Conservation (phyloP, 179 eudicot genomes). For the Monotropa hypopitys region DNA sequence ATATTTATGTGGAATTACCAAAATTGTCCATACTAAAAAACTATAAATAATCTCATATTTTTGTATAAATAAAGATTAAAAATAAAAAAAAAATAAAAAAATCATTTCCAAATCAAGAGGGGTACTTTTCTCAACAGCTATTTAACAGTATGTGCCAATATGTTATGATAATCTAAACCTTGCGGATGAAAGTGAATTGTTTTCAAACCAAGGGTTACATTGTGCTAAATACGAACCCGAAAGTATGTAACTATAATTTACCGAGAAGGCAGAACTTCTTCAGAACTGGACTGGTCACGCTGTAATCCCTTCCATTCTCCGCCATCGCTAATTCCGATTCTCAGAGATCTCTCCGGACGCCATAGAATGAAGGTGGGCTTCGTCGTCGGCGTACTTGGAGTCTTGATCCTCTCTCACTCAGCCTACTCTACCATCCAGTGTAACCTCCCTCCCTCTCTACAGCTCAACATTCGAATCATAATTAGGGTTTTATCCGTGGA, state of each 20-base stretch:
- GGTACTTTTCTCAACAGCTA: too few relatives aligned
- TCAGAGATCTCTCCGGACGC: slow-evolving; percentile 12
- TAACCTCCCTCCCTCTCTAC: slow-evolving; percentile 11
- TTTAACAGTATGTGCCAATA: too few relatives aligned
- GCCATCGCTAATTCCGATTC: not conserved
- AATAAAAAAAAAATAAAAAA: not conserved
- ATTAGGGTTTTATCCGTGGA: not conserved
- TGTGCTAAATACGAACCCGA: not conserved
- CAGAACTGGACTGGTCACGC: too few relatives aligned
- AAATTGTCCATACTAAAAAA: too few relatives aligned
- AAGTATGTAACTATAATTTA: too few relatives aligned
- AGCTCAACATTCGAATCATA: not conserved
- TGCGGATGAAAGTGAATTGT: not conserved
- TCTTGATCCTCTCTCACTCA: slow-evolving; percentile 63
- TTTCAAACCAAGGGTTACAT: not conserved
- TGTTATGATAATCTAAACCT: not conserved
- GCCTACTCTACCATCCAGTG: slow-evolving; percentile 79
- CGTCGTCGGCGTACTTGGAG: slow-evolving; percentile 50
- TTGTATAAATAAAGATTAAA: not conserved
- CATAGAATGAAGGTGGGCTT: slow-evolving; percentile 38
- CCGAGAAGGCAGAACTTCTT: too few relatives aligned
- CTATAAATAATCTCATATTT: too few relatives aligned
- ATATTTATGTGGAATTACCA: too few relatives aligned
- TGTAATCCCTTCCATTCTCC: not conserved
- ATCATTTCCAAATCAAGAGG: too few relatives aligned